Base-by-base conservation (phyloP, 2,329 filamentous ascomycete species). In the Bipolaris gigantea region DNA sequence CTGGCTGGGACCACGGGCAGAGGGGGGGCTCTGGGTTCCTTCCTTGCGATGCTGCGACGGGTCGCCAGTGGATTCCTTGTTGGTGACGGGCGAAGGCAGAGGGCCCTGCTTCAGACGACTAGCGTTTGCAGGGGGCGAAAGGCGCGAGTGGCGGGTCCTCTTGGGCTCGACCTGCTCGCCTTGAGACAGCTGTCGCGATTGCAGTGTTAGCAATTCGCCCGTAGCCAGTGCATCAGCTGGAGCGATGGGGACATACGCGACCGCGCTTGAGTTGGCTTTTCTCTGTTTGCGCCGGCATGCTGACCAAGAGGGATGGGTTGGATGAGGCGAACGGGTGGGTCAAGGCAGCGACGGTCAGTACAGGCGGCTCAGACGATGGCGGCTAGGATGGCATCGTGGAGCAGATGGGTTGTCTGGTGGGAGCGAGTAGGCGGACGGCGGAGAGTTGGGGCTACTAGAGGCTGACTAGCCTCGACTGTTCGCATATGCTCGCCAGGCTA, bases 191-290 rank as follows among this genome's bases (percentile, higher is more conserved):
- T 92, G 75, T 62, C 71, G 51, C 50, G 46, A 57, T 59, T 49
- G 57, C 61, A 50, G 57, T 50, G 60, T 64, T 53, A 70, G 61
- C 57, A 53, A 44, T 21, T 52, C 33, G 15, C 21, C 42, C 9
- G 11, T 18, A 11, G 16, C 10, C 32, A 38, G n/a, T 35, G 11
- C 38, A 36, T 25, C 19, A 52, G 18, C 21, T 32, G 11, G 38
- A 23, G 18, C 38, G 6, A 38, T 45, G 21, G 46, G 23, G 59
- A 79, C 84, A 72, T 81, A 94, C 90, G 75, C 88, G 84, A 65
- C 80, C 84, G 72, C 91, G 87, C 81, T 96, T 96, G 79, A 94
- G 85, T 78, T 89, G 88, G 79, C 88, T 92, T 80, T 90, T 90
- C 77, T 94, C 89, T 62, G 63, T 61, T 42, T 76, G 74, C 75